These are phyloP conservation scores for Neoscytalidium dimidiatum DNA, from an alignment of 2,329 filamentous ascomycete genomes.

Conservation along the genomic window DNA sequence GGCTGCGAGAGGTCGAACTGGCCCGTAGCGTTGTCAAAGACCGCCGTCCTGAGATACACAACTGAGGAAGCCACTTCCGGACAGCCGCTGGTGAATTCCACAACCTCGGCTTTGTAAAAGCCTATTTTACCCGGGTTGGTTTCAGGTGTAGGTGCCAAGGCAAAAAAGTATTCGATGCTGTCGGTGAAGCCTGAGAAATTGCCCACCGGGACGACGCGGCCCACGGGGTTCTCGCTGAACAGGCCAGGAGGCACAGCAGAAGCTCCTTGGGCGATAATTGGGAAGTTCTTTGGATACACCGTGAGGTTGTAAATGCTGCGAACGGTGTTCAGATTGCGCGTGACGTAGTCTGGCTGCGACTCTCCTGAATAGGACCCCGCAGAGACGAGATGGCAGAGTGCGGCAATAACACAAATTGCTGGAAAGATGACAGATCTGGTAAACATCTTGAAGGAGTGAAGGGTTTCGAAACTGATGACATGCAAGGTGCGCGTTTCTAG, in stretches of 20 bases:
- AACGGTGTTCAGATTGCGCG: not conserved
- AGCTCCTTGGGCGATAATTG: constrained; percentile 37
- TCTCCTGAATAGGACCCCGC: not conserved
- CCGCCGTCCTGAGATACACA: constrained; percentile 33
- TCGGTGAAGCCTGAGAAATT: constrained; percentile 46
- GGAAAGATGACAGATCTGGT: not conserved
- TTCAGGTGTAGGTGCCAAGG: not conserved
- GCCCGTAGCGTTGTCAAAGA: not conserved
- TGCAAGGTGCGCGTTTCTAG: no score
- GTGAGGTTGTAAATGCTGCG: constrained; percentile 42
- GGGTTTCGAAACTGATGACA: no score
- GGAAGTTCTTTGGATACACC: constrained; percentile 42
- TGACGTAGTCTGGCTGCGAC: not conserved
- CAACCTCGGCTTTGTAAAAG: constrained; percentile 26
- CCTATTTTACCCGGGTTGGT: not conserved
- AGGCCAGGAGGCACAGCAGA: constrained; percentile 41
- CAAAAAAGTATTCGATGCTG: constrained; percentile 45
- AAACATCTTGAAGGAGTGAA: no score
- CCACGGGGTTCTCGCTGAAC: constrained; percentile 41
- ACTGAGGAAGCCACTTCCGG: constrained; percentile 39
- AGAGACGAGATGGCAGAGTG: not conserved
- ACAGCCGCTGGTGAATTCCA: constrained; percentile 37
- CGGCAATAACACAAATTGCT: not conserved
- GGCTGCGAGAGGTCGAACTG: not conserved
- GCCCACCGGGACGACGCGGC: constrained; percentile 45